Percentiles rank a stretch among this genome's conserved stretches.
Conservation (phyloP, 176 grass and related monocot genomes). For the Oryza rufipogon region DNA sequence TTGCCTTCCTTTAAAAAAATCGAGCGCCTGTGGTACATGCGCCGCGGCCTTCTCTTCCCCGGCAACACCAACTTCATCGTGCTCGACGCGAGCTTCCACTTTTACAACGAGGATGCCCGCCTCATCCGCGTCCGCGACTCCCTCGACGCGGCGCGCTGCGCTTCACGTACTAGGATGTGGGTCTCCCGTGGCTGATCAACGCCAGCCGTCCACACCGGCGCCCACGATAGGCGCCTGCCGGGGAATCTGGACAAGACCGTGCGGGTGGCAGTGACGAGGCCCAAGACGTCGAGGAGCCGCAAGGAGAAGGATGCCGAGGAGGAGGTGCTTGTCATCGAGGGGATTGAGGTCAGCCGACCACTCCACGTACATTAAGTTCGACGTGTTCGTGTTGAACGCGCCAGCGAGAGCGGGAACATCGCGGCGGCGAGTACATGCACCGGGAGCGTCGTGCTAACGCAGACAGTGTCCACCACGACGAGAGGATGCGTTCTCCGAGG, state of each 20-base stretch:
- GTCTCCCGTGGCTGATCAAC: conserved; percentile 53
- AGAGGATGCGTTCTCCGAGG: background rate
- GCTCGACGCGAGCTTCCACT: conserved; percentile 70
- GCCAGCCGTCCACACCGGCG: conserved; percentile 11
- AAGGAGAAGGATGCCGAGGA: conserved; percentile 60
- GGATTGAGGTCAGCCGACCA: conserved; percentile 41
- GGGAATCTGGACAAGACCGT: conserved; percentile 34
- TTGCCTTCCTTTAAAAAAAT: no score
- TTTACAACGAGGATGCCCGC: conserved; percentile 88
- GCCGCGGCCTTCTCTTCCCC: conserved; percentile 38
- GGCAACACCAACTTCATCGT: conserved; percentile 53
- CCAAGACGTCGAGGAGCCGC: conserved; percentile 38
- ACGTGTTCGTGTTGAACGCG: conserved; percentile 56
- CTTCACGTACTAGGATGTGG: conserved; percentile 64
- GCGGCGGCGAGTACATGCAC: conserved; percentile 40
- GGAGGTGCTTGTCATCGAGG: conserved; percentile 71
- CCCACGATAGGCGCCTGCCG: conserved; percentile 33
- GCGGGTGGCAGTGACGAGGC: conserved; percentile 46
- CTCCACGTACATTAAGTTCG: conserved; percentile 66
- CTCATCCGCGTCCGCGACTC: conserved; percentile 62
- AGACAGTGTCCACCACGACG: conserved; percentile 38
- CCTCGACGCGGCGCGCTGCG: conserved; percentile 44
- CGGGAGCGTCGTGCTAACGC: conserved; percentile 58
- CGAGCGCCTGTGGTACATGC: conserved; percentile 71
- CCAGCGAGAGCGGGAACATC: background rate